phyloP scores from a whole-genome alignment of 805 yeast species.

The Spathaspora arborariae region DNA sequence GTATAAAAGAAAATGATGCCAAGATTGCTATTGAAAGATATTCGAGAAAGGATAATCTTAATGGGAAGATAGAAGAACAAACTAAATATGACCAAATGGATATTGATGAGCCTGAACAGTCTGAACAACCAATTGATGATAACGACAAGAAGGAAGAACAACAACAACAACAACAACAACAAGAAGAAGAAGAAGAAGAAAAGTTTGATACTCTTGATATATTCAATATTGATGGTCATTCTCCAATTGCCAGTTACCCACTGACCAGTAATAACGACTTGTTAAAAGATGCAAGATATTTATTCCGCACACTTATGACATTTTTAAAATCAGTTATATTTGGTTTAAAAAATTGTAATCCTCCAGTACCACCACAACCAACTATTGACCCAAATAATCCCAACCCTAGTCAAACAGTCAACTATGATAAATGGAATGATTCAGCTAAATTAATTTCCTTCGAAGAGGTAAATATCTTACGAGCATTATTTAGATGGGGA shows the following conservation, averaged over 20 bases:
- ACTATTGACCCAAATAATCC: constrained; percentile 41
- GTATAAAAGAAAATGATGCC: constrained; percentile 38
- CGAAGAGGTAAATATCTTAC: constrained; percentile 78
- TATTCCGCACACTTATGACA: constrained; percentile 84
- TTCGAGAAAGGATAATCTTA: constrained; percentile 12
- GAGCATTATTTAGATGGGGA: constrained; percentile 79
- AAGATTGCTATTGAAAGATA: constrained; percentile 39
- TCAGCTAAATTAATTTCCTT: constrained; percentile 76
- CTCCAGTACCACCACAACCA: constrained; percentile 55
- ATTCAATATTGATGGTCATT: constrained; percentile 33
- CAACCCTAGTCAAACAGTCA: constrained; percentile 31
- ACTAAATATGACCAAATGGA: constrained; percentile 2
- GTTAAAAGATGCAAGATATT: constrained; percentile 79
- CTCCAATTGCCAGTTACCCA: constrained; percentile 60
- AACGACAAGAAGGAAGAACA: constrained; percentile 8
- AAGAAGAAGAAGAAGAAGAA: constrained; percentile 8
- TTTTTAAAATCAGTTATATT: constrained; percentile 86
- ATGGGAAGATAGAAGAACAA: background rate
- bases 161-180: constrained; percentile 2
- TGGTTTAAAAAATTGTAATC: constrained; percentile 86
- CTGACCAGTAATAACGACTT: constrained; percentile 55
- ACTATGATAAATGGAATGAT: constrained; percentile 69
- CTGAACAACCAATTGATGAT: background rate
- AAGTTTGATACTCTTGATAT: constrained; percentile 21
- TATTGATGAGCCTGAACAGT: constrained; percentile 3